phyloP scores from a whole-genome alignment of 2,329 filamentous ascomycete genomes.

The Fusarium robinianum region DNA sequence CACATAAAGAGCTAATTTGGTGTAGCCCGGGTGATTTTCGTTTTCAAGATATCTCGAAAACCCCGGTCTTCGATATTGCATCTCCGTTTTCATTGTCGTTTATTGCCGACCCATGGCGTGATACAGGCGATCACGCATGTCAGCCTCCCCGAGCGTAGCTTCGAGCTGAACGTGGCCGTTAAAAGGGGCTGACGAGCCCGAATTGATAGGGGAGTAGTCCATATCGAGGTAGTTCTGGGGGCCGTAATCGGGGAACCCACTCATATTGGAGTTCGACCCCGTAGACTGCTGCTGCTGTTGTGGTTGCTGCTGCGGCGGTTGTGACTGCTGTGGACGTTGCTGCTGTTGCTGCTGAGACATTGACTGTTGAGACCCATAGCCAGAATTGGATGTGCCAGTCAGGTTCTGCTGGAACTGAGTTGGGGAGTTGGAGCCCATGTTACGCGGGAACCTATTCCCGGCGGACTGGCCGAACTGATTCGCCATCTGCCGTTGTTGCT shows the following conservation, averaged over 20 bases:
- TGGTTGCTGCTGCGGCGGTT: conserved; percentile 5
- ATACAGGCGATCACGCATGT: conserved; percentile 31
- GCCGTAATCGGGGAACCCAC: conserved; percentile 25
- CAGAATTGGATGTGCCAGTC: conserved; percentile 13
- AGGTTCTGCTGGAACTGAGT: conserved; percentile 26
- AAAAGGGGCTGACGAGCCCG: conserved; percentile 16
- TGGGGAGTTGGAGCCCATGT: conserved; percentile 9
- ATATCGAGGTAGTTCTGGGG: conserved; percentile 35
- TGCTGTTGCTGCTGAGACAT: conserved; percentile 15
- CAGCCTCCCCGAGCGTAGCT: conserved; percentile 27
- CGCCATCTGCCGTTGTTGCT: conserved; percentile 26
- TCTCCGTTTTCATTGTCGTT: conserved; percentile 1
- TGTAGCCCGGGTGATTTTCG: too few species aligned
- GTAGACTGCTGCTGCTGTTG: conserved; percentile 21
- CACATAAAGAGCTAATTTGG: too few species aligned
- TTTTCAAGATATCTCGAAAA: too few species aligned
- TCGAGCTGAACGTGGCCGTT: conserved; percentile 29
- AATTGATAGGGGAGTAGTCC: conserved; percentile 27
- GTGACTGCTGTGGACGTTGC: conserved; percentile 13
- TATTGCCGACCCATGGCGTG: conserved; percentile 28
- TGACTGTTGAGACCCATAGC: background rate
- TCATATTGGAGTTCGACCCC: conserved; percentile 13
- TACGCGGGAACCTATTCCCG: conserved; percentile 14
- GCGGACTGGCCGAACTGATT: conserved; percentile 20
- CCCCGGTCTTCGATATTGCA: background rate